Evolutionary conservation across 306 rosid genomes (phyloP), one percentile per base, ranked within the genome.

Genomic region (Amphicarpaea edgeworthii): DNA sequence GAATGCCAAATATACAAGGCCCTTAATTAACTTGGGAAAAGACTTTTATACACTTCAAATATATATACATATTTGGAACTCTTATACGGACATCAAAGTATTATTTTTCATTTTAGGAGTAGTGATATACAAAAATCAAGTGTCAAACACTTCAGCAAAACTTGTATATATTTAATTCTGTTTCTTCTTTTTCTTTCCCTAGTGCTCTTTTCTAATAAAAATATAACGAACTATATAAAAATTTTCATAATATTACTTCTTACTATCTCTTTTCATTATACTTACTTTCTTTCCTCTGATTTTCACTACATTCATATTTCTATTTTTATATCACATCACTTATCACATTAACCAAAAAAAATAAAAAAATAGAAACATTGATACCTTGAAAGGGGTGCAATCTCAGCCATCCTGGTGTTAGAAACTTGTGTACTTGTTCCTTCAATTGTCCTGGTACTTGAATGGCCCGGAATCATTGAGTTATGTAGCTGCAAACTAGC

Each of bases 331-430:
- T 28, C 4, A 1, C 32, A 15, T 14, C 51, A 45, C 23, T 51
- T 8, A 8, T 51, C 4, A 49, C 1, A 49, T 38, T 38, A 26
- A 26, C 30, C 30, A 26, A 26, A 26, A 26, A 26, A 26, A 26
- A 26, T 26, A 26, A 26, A 42, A 21, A 21, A 6, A 6, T 19
- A 55, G 34, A 55, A 34, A 8, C 0, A 20, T 3, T 2, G 4
- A 62, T 73, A 80, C 85, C 82, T 77, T 19, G 32, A 14, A 30
- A 12, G 15, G 5, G 14, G 23, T 16, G 23, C 54, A 30, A 21
- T 28, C 32, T 65, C 51, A 72, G 40, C 34, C 9, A 28, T 0
- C 8, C 1, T 70, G 19, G 55, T 21, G 53, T 2, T 61, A 34
- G 26, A 30, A 16, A 11, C 7, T 20, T 12, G 42, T 28, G 73